These are phyloP conservation scores for Naumovozyma baii DNA, from an alignment of 805 yeast species.

Conservation along the genomic window DNA sequence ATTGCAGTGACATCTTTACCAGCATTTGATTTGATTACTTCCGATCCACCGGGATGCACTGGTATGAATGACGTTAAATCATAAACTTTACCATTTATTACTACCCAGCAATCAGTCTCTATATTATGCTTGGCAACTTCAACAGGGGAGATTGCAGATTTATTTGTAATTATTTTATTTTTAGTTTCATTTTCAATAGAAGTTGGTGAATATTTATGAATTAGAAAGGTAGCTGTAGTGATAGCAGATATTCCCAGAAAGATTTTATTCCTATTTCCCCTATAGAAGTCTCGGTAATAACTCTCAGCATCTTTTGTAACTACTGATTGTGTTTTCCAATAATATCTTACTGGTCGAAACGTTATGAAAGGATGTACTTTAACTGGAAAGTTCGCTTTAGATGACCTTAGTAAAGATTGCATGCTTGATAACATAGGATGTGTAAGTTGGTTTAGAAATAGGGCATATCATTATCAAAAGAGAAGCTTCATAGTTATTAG, in stretches of 20 bases:
- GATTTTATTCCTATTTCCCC: not conserved
- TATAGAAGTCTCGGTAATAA: not conserved
- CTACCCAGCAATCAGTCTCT: constrained; percentile 76
- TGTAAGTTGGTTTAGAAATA: too few species aligned
- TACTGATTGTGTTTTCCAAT: not conserved
- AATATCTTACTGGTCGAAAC: not conserved
- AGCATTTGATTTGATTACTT: constrained; percentile 70
- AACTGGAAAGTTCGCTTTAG: not conserved
- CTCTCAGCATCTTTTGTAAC: not conserved
- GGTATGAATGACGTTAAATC: constrained; percentile 65
- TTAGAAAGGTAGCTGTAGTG: not conserved
- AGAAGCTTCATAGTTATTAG: too few species aligned
- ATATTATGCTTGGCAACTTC: constrained; percentile 63
- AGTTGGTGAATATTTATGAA: not conserved
- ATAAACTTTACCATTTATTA: constrained; percentile 68
- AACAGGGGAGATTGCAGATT: constrained; percentile 22
- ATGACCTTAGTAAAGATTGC: not conserved
- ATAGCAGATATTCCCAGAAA: not conserved
- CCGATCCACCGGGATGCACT: constrained; percentile 74
- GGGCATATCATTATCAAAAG: too few species aligned
- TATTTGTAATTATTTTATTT: not conserved
- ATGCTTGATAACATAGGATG: too few species aligned
- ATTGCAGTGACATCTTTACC: constrained; percentile 76
- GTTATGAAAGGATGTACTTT: too few species aligned
- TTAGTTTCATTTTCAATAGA: not conserved